Evolutionary conservation across 164 flowering plant genomes (phyloP), one percentile per base, ranked within the genome.

Genomic region (Vitis amurensis): DNA sequence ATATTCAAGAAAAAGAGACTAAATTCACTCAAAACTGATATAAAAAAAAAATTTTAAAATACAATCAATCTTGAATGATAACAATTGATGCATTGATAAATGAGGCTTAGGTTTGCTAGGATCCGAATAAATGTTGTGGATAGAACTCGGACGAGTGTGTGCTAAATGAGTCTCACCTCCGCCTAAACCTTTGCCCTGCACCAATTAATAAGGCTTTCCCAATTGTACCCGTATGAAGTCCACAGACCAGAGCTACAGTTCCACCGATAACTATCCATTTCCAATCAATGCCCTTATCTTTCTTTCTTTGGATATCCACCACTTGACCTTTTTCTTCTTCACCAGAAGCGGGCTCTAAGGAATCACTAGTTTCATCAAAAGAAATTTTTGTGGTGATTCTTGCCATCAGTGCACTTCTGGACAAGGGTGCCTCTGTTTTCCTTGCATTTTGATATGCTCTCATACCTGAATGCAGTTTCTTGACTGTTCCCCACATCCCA

Each of bases 401-500:
- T 12, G 96, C 98, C 85, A 89, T 77, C 53, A 70, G 67, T 16
- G 99, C 96, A 64, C 84, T 70, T 73, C 90, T 81, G 23, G 94
- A 86, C 10, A 86, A 71, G 3, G 90, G 61, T n/a, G 83, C 74
- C 27, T 78, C 98, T 3, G 80, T 59, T 73, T 88, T 91, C 72
- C 92, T 78, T 0, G 88, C 87, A 70, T 77, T 80, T 79, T 93
- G 94, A 78, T 95, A 95, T 11, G 97, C 87, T 80, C 95, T 86
- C 80, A 95, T 69, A 52, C 99, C 99, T 13, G 90, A 76, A 62
- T 95, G 92, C 48, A 93, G 29, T 68, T 93, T 93, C 92, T 93
- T 95, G 55, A 95, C 93, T 16, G 98, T 82, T 69, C 98, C 98
- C 99, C 98, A 95, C 97, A 95, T 90, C 27, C 97, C 99, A 70